A percentile compares a stretch with the other conserved stretches of the same genome.
These are phyloP conservation scores for Actinomucor elegans DNA, from an alignment of 371 early-diverging fungal genomes.

Conservation along the genomic window DNA sequence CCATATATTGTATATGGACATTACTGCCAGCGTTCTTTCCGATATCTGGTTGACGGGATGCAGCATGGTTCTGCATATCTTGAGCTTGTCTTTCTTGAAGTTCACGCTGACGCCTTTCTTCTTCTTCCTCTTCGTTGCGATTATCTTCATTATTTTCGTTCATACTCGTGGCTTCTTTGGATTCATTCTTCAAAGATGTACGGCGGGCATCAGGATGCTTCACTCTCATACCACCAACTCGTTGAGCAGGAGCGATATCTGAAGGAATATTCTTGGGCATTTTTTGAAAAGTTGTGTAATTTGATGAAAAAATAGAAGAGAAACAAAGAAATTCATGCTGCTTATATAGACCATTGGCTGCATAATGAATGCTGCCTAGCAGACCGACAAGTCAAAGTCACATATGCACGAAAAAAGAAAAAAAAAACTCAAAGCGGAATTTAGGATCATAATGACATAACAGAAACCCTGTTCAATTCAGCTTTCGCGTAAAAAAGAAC, in stretches of 20 bases:
- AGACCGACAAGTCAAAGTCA: too few species aligned
- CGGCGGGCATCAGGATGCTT: constrained; percentile 21
- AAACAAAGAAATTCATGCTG: background rate
- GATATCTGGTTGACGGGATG: constrained; percentile 11
- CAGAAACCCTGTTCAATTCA: too few species aligned
- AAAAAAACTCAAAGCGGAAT: background rate
- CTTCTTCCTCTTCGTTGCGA: constrained; percentile 12
- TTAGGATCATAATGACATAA: constrained; percentile 16
- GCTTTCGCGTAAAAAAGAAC: too few species aligned
- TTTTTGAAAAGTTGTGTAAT: constrained; percentile 1
- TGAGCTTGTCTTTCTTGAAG: constrained; percentile 23
- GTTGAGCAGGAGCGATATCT: constrained; percentile 12
- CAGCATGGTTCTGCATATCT: constrained; percentile 20
- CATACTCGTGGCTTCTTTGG: background rate
- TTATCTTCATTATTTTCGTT: constrained; percentile 4
- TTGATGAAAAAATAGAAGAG: background rate
- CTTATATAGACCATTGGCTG: constrained; percentile 3
- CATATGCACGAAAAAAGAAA: too few species aligned
- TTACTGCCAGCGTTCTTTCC: constrained; percentile 21
- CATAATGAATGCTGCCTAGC: too few species aligned
- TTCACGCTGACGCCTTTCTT: constrained; percentile 11
- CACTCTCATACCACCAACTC: constrained; percentile 27
- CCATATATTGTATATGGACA: constrained; percentile 9
- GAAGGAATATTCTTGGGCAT: constrained; percentile 3
- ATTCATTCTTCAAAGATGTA: constrained; percentile 14